These are phyloP conservation scores for Phytophthora constricta DNA, from an alignment of 352 stramenopile species.

Conservation along the genomic window DNA sequence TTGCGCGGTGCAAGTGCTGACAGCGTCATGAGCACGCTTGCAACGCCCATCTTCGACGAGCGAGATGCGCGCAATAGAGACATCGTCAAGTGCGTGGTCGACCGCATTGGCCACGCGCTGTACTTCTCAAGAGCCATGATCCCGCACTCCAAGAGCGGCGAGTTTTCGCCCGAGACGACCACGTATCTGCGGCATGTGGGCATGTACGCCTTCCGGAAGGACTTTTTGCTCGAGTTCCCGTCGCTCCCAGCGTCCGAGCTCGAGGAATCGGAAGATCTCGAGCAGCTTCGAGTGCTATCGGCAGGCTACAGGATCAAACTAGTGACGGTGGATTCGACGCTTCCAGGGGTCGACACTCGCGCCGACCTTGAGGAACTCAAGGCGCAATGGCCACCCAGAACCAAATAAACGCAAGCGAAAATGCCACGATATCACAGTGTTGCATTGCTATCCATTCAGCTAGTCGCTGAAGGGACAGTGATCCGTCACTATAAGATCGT, in stretches of 20 bases:
- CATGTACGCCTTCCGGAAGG: constrained; percentile 80
- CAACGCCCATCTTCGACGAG: constrained; percentile 67
- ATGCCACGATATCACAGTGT: background rate
- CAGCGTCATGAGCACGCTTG: constrained; percentile 82
- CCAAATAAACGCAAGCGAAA: no score
- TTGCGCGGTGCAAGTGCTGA: constrained; percentile 50
- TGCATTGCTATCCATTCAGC: background rate
- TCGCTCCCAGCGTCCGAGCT: constrained; percentile 58
- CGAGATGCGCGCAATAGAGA: constrained; percentile 61
- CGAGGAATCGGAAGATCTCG: constrained; percentile 76
- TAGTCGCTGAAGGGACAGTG: background rate
- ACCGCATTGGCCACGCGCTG: constrained; percentile 77
- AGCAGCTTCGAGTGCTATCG: constrained; percentile 87
- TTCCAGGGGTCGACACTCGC: constrained; percentile 76
- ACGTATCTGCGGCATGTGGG: constrained; percentile 79
- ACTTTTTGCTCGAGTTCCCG: constrained; percentile 78
- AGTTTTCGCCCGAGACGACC: constrained; percentile 54
- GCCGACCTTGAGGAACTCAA: constrained; percentile 67
- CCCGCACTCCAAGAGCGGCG: constrained; percentile 70
- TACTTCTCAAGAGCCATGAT: constrained; percentile 89
- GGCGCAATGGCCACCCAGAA: constrained; percentile 44
- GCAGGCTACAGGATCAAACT: constrained; percentile 77
- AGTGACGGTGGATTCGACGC: constrained; percentile 61
- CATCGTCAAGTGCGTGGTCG: constrained; percentile 80
- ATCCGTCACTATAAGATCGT: background rate